phyloP scores from a whole-genome alignment of 345 rosid species.

The Schrenkiella parvula region DNA sequence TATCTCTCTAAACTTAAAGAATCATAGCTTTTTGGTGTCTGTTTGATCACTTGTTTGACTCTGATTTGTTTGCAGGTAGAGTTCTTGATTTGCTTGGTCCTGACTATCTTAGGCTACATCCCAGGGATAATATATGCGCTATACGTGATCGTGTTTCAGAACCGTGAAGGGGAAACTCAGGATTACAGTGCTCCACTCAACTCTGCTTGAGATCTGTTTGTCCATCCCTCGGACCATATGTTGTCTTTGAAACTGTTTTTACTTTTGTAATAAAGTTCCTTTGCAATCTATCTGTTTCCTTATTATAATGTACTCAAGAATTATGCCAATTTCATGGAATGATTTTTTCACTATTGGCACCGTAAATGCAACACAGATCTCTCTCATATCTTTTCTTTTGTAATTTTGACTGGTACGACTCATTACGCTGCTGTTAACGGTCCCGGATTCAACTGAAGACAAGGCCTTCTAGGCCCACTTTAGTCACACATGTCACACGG shows the following conservation, averaged over 20 bases:
- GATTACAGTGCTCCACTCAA: constrained; percentile 80
- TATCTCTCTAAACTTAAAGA: too few relatives aligned
- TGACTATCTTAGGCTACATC: constrained; percentile 85
- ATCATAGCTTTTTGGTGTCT: too few relatives aligned
- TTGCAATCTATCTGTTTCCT: background rate
- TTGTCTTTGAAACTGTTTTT: constrained; percentile 8
- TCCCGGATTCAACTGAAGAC: background rate
- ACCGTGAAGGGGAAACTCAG: constrained; percentile 62
- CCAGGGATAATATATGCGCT: constrained; percentile 95
- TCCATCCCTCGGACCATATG: background rate
- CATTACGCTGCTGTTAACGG: background rate
- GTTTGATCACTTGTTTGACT: background rate
- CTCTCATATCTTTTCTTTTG: background rate
- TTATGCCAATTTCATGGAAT: background rate
- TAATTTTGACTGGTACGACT: background rate
- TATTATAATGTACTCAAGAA: background rate
- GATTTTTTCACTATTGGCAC: background rate
- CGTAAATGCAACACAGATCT: background rate
- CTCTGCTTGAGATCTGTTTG: constrained; percentile 16
- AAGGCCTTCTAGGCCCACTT: constrained; percentile 6
- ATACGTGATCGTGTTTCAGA: constrained; percentile 75
- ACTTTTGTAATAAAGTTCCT: constrained; percentile 2
- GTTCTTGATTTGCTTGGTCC: constrained; percentile 70
- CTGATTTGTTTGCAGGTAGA: constrained; percentile 50
- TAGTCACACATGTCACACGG: background rate